Base-by-base conservation (phyloP, 1,284 basidiomycete species). In the Puccinia horiana region DNA sequence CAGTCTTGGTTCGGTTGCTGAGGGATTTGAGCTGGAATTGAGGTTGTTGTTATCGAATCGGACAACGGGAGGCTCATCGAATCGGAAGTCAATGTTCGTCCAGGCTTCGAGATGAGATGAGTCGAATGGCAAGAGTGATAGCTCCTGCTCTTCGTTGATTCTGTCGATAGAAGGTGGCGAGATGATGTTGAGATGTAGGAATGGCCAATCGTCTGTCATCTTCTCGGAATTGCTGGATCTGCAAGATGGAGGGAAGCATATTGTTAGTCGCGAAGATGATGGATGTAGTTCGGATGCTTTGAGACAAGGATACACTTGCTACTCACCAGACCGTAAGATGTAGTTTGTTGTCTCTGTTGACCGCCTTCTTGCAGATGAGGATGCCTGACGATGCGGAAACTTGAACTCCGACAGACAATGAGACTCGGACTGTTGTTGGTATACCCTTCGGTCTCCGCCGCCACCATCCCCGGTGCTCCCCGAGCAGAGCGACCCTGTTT, bases 201-300 rank as follows among this genome's bases (percentile, higher is more conserved):
- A 82, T 20, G 80, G 80, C 80, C 80, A 81, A 32, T 81, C 72
- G 52, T 73, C 56, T 20, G 79, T 56, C 79, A 81, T 81, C 35
- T 58, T 54, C 49, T 35, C 11, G 67, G 42, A 1, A 1, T n/a
- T 67, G 29, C n/a, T 42, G 3, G 35, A 42, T 42, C 63, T 42
- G 20, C 35, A 63, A 37, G 32, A 63, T 63, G 12, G 14, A n/a
- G n/a, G 37, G 14, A 20, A 67, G 16, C 61, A 52, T 52, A 18
- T 16, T 16, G 4, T 4, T 23, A 52, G 4, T 16, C 4, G 18
- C 18, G 11, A 14, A 23, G 20, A 23, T 52, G 4, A 18, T 9
- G 49, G 49, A 52, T n/a, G n/a, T n/a, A n/a, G n/a, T n/a, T n/a
- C n/a, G n/a, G n/a, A n/a, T n/a, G n/a, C n/a, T n/a, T n/a, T n/a